These are phyloP conservation scores for Candolleomyces eurysporus DNA, from an alignment of 768 basidiomycete genomes.

Conservation along the genomic window DNA sequence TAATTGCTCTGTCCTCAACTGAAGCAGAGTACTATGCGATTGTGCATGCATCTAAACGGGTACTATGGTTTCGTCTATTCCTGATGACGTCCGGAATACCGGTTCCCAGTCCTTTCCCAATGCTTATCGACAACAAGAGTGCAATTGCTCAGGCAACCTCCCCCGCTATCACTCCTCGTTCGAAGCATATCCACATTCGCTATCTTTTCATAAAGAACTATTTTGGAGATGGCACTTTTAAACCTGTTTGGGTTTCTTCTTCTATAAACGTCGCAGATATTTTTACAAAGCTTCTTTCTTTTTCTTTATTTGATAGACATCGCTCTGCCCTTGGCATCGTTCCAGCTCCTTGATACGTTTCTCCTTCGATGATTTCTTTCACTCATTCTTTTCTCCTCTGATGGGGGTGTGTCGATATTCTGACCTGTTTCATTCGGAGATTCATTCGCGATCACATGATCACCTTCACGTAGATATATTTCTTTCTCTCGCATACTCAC, in stretches of 20 bases:
- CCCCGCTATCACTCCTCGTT: conserved; percentile 21
- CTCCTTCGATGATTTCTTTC: too few species aligned
- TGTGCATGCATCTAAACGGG: conserved; percentile 23
- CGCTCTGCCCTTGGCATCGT: conserved; percentile 9
- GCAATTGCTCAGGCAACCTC: conserved; percentile 7
- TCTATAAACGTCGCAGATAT: conserved; percentile 34
- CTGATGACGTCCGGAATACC: conserved; percentile 8
- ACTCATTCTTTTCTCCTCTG: background rate
- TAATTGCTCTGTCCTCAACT: conserved; percentile 30
- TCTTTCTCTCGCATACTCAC: too few species aligned
- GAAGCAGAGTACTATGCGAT: conserved; percentile 38
- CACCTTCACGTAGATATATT: too few species aligned
- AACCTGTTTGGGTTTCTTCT: conserved; percentile 27
- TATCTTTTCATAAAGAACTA: conserved; percentile 37
- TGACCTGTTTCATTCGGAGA: background rate
- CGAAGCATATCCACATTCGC: conserved; percentile 25
- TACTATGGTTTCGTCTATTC: conserved; percentile 26
- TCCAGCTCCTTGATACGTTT: background rate
- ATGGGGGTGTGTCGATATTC: background rate
- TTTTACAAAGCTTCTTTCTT: conserved; percentile 35
- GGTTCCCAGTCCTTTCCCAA: conserved; percentile 14
- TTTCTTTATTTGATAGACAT: conserved; percentile 11
- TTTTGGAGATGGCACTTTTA: conserved; percentile 15
- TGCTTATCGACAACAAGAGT: conserved; percentile 21
- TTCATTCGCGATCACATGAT: background rate